These are phyloP conservation scores for Termitomyces sp. DNA, from an alignment of 768 basidiomycete species.

Conservation along the genomic window DNA sequence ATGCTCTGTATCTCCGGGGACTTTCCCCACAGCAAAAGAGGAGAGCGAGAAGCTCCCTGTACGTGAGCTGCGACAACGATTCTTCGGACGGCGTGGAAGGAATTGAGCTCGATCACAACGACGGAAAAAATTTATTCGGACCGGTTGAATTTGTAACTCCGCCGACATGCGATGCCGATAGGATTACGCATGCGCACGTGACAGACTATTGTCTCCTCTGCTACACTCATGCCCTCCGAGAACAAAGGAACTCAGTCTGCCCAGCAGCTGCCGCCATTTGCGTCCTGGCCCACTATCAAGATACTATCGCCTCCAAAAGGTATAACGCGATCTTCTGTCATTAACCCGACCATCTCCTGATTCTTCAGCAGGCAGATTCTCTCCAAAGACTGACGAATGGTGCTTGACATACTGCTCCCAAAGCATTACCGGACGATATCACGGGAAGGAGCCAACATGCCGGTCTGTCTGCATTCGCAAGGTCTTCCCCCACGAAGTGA, in stretches of 20 bases:
- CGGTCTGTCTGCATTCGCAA: conserved; percentile 62
- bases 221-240: conserved; percentile 26
- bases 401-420: conserved; percentile 65
- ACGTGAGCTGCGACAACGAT: conserved; percentile 83
- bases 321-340: conserved; percentile 15
- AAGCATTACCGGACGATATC: conserved; percentile 49
- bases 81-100: conserved; percentile 63
- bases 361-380: conserved; percentile 45
- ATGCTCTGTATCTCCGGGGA: conserved; percentile 87
- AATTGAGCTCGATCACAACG: conserved; percentile 15
- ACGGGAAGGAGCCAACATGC: conserved; percentile 51
- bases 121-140: conserved; percentile 13
- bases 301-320: conserved; percentile 53
- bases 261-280: conserved; percentile 36
- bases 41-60: conserved; percentile 56
- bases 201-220: conserved; percentile 5
- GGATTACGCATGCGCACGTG: conserved; percentile 16
- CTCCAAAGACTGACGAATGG: conserved; percentile 62
- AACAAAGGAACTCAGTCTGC: conserved; percentile 23
- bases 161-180: conserved; percentile 17
- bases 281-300: conserved; percentile 54
- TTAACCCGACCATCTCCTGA: neutral
- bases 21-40: conserved; percentile 83
- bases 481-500: conserved; percentile 67
- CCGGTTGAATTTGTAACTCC: conserved; percentile 23